Evolutionary conservation across 2,329 filamentous ascomycete species (phyloP).

Genomic region (Penicillium sp.): DNA sequence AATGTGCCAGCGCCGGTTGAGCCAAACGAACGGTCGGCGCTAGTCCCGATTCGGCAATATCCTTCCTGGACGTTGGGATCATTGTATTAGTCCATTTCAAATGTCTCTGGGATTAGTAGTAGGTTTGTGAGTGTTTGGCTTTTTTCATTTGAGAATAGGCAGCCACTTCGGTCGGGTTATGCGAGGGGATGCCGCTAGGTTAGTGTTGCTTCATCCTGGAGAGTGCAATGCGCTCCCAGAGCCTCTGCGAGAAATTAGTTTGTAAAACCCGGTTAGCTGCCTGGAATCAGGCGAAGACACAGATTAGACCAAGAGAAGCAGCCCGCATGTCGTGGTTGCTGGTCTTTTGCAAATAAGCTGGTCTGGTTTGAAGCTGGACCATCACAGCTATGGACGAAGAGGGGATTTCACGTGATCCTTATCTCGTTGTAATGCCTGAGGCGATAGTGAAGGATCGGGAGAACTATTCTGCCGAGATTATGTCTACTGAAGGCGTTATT

Average conservation of each 20-base stretch:
- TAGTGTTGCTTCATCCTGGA: neutral
- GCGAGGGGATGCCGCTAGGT: neutral
- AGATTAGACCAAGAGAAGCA: neutral
- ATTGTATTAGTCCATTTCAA: neutral
- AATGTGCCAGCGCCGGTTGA: conserved; percentile 36
- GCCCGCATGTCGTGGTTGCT: conserved; percentile 2
- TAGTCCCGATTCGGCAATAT: conserved; percentile 39
- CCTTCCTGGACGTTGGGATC: neutral
- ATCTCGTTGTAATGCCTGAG: neutral
- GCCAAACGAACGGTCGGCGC: conserved; percentile 41
- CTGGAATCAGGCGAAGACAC: neutral
- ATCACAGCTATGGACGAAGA: conserved; percentile 3
- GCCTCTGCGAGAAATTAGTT: neutral
- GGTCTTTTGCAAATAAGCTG: conserved; percentile 7
- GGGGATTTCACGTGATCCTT: conserved; percentile 1
- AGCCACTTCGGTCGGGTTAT: neutral
- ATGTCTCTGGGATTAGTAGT: neutral
- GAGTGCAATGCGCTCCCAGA: neutral
- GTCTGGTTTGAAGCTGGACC: conserved; percentile 11
- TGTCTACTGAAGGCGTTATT: too few relatives aligned
- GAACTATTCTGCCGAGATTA: too few relatives aligned
- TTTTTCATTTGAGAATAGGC: neutral
- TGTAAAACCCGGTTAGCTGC: neutral
- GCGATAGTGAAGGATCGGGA: neutral
- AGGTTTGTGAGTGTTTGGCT: neutral